phyloP scores from a whole-genome alignment of 2,329 filamentous ascomycete species.

The Cladosporium sp. region DNA sequence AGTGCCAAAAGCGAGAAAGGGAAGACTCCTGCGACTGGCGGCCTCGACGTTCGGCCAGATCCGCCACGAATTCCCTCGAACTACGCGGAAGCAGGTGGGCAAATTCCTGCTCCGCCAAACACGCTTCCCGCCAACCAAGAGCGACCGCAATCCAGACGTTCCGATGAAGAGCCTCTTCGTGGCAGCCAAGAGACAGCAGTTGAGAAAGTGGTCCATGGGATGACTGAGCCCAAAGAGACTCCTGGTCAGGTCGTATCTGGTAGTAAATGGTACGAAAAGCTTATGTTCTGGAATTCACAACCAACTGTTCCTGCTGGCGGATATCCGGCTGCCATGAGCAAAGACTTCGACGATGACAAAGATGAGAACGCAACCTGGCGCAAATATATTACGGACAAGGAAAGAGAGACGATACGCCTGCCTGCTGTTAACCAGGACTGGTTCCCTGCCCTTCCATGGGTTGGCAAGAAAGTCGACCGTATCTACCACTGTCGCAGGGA shows the following conservation, averaged over 20 bases:
- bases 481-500: constrained; percentile 90
- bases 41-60: neutral
- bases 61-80: constrained; percentile 19
- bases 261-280: constrained; percentile 36
- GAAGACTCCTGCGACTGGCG: neutral
- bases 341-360: constrained; percentile 32
- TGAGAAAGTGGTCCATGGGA: constrained; percentile 1
- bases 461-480: constrained; percentile 90
- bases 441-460: constrained; percentile 74
- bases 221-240: constrained; percentile 9
- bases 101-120: neutral
- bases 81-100: constrained; percentile 30
- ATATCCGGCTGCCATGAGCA: constrained; percentile 62
- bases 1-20: constrained; percentile 6
- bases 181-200: constrained; percentile 18
- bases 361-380: constrained; percentile 74
- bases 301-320: constrained; percentile 31
- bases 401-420: constrained; percentile 82
- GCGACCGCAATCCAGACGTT: neutral
- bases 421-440: constrained; percentile 64
- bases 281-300: constrained; percentile 36
- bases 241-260: constrained; percentile 20
- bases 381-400: constrained; percentile 76
- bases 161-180: constrained; percentile 11
- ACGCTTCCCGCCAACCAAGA: neutral